Percentiles rank a stretch among this genome's conserved stretches.
Evolutionary conservation across 306 rosid species (phyloP).

Genomic region (Cucurbita moschata): DNA sequence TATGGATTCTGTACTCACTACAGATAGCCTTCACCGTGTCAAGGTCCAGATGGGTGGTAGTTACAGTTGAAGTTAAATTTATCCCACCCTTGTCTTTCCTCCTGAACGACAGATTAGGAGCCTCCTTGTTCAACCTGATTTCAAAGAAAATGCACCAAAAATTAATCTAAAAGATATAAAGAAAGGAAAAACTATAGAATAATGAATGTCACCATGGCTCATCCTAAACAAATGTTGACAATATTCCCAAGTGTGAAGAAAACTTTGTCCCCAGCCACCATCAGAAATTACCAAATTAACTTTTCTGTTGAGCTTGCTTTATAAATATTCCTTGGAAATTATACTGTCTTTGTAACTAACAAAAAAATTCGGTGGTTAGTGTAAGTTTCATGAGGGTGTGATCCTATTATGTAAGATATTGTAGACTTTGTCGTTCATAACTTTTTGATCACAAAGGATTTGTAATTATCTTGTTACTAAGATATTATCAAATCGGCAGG

Average conservation of each 20-base stretch:
- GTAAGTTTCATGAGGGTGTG: not conserved
- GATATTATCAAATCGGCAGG: not conserved
- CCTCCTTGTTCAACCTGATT: slow-evolving; percentile 86
- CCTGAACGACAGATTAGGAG: slow-evolving; percentile 83
- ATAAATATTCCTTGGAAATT: not conserved
- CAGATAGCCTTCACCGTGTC: slow-evolving; percentile 94
- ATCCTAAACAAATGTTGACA: not conserved
- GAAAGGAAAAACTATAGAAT: not conserved
- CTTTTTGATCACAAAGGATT: not conserved
- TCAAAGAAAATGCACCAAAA: not conserved
- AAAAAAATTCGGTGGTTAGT: not conserved
- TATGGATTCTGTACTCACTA: slow-evolving; percentile 84
- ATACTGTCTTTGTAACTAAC: not conserved
- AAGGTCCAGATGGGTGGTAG: slow-evolving; percentile 83
- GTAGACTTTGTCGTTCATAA: not conserved
- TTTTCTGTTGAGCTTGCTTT: not conserved
- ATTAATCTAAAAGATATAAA: not conserved
- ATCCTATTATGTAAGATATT: not conserved
- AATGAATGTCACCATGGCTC: not conserved
- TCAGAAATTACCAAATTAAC: not conserved
- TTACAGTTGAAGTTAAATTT: slow-evolving; percentile 77
- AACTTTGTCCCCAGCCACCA: not conserved
- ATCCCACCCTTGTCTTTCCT: slow-evolving; percentile 96
- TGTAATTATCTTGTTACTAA: not conserved
- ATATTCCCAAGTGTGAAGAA: not conserved